Base-by-base conservation (phyloP, 257 asterid genomes). In the Salvia splendens region DNA sequence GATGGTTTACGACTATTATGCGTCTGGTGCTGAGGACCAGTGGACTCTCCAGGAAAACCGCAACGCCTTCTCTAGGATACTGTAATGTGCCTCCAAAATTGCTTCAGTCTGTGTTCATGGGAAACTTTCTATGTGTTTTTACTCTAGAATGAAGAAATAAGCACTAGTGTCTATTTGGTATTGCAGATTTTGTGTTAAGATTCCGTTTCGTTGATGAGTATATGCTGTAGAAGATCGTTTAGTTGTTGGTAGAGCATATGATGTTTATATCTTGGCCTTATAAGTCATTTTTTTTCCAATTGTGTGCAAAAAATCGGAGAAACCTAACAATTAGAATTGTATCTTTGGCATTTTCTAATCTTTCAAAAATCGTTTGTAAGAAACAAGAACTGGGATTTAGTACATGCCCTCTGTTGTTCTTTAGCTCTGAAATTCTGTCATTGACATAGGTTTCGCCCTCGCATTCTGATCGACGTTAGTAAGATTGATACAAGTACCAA, bases 391-490 rank as follows among this genome's bases (percentile, higher is more conserved):
- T 24, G 30, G 2, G 30, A 2, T 73, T 61, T 8, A 6, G 45
- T 24, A 63, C 7, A 42, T 28, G 9, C 50, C 47, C 33, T 51
- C 60, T 33, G 6, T 16, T 28, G 65, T 24, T 64, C 6, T 12
- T 4, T 2, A 35, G 10, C 4, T 8, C 46, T 77, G 35, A 43
- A 51, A 40, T 1, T 20, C 5, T 41, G 14, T 65, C 51, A 38
- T 67, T 12, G 59, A 72, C 41, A 47, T 74, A 91, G 96, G 72
- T 91, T 91, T 52, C 82, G 95, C 45, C 96, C 98, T 71, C 94
- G 98, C 64, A 83, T 91, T 70, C 84, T 91, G 70, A 55, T 89
- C 30, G 96, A 91, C 73, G 95, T 91, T 20, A 91, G 90, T 80
- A 75, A 78, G 11, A 78, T 91, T 62, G 96, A 91, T 68, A 81